phyloP scores from a whole-genome alignment of 1,284 basidiomycete species.

The Rhodotorula sp. region DNA sequence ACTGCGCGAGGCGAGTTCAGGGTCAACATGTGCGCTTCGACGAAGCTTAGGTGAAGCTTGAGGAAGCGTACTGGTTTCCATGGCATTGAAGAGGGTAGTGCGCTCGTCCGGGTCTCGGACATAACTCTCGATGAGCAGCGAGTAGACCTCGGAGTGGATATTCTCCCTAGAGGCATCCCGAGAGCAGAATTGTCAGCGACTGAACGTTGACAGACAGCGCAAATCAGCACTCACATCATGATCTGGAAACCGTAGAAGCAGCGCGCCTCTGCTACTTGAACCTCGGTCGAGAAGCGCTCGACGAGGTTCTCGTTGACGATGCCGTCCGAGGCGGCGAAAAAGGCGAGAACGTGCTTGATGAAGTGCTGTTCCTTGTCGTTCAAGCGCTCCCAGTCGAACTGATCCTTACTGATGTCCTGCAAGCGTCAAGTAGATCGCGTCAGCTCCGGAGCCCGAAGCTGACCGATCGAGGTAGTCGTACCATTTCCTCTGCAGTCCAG shows the following conservation, averaged over 20 bases:
- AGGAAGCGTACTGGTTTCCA: slow-evolving; percentile 53
- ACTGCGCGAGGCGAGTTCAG: slow-evolving; percentile 2
- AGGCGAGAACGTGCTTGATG: slow-evolving; percentile 54
- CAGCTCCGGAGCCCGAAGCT: too few species aligned
- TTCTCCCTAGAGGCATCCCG: slow-evolving; percentile 50
- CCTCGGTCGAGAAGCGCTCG: slow-evolving; percentile 53
- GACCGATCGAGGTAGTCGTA: neutral
- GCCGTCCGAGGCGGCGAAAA: slow-evolving; percentile 54
- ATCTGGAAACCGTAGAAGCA: slow-evolving; percentile 56
- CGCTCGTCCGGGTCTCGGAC: slow-evolving; percentile 57
- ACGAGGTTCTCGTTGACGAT: slow-evolving; percentile 56
- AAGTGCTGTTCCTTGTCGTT: slow-evolving; percentile 54
- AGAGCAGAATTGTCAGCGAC: neutral
- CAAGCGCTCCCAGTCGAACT: slow-evolving; percentile 54
- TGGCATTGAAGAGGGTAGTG: slow-evolving; percentile 56
- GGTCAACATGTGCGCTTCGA: neutral
- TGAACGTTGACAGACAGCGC: neutral
- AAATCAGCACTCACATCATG: slow-evolving; percentile 49
- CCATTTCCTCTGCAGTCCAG: slow-evolving; percentile 55
- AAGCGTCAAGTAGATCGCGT: neutral
- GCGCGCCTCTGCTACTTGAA: slow-evolving; percentile 53
- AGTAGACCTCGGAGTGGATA: slow-evolving; percentile 60
- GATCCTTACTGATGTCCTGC: slow-evolving; percentile 52
- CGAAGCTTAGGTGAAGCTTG: neutral
- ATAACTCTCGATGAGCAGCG: slow-evolving; percentile 59